These are phyloP conservation scores for Sporothrix curviconia DNA, from an alignment of 2,329 filamentous ascomycete species.

Conservation along the genomic window DNA sequence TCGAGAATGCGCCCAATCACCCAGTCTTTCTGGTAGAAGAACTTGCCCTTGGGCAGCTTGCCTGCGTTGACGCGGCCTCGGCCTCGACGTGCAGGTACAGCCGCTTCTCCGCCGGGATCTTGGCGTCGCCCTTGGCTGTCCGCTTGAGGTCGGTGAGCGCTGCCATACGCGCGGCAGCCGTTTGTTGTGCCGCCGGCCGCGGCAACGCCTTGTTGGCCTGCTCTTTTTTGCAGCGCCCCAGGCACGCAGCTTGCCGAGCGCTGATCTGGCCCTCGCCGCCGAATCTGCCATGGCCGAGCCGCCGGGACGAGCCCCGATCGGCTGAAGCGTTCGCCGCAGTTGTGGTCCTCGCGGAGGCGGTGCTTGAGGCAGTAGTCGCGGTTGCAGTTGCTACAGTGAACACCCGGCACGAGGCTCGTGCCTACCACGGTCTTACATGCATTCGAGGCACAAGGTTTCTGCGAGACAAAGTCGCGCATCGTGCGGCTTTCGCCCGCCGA, in stretches of 20 bases:
- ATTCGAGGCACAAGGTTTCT: slow-evolving; percentile 62
- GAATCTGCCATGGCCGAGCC: slow-evolving; percentile 34
- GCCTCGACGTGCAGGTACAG: slow-evolving; percentile 88
- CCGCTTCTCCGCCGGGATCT: slow-evolving; percentile 73
- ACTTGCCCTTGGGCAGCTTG: slow-evolving; percentile 72
- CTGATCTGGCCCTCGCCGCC: slow-evolving; percentile 63
- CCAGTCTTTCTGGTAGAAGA: slow-evolving; percentile 80
- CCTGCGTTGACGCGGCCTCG: slow-evolving; percentile 74
- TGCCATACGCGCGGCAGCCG: slow-evolving; percentile 55
- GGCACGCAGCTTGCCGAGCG: slow-evolving; percentile 67
- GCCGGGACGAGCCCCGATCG: slow-evolving; percentile 41
- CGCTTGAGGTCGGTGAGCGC: slow-evolving; percentile 76
- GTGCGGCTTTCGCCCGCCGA: slow-evolving; percentile 49
- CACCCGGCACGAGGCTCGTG: slow-evolving; percentile 59
- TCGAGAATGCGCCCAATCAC: slow-evolving; percentile 80
- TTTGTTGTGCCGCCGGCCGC: slow-evolving; percentile 43
- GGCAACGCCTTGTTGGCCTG: slow-evolving; percentile 53
- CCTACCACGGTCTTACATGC: slow-evolving; percentile 66
- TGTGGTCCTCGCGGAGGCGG: slow-evolving; percentile 71
- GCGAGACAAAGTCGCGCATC: slow-evolving; percentile 47
- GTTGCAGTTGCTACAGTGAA: slow-evolving; percentile 66
- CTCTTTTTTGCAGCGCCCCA: slow-evolving; percentile 72
- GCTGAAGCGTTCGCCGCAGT: slow-evolving; percentile 72
- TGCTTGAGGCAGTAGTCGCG: slow-evolving; percentile 73
- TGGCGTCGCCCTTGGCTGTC: slow-evolving; percentile 82